These are phyloP conservation scores for Aureobasidium sp. DNA, from an alignment of 2,329 filamentous ascomycete species.

Conservation along the genomic window DNA sequence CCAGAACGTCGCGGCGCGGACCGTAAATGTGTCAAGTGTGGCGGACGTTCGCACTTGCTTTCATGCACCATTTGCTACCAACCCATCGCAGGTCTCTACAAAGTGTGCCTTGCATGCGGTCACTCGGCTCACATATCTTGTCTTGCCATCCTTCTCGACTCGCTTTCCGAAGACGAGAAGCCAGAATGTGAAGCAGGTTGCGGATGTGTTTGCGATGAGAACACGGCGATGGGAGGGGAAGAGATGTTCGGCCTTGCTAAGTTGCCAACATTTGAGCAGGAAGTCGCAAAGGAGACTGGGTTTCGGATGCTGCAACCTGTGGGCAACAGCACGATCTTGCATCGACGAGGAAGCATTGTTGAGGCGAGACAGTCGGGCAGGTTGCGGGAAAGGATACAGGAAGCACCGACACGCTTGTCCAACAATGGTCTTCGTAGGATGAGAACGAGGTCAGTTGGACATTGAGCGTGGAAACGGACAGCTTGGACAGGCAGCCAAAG, in stretches of 20 bases:
- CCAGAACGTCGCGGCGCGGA: not conserved
- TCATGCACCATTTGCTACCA: slow-evolving; percentile 15
- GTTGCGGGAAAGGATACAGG: not conserved
- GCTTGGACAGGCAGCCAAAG: no score
- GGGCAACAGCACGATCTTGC: slow-evolving; percentile 1
- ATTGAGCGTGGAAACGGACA: no score
- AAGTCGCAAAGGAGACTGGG: not conserved
- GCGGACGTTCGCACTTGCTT: not conserved
- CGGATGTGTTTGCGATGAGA: slow-evolving; percentile 13
- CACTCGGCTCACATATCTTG: slow-evolving; percentile 15
- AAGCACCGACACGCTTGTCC: not conserved
- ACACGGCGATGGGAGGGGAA: not conserved
- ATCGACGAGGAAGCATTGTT: not conserved
- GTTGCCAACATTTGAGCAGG: not conserved
- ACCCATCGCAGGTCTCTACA: slow-evolving; percentile 15
- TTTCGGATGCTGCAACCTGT: slow-evolving; percentile 1
- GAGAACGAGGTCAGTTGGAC: not conserved
- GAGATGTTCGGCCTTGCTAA: not conserved
- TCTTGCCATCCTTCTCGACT: slow-evolving; percentile 10
- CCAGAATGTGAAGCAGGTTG: slow-evolving; percentile 15
- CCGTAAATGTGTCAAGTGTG: slow-evolving; percentile 9
- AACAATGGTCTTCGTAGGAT: not conserved
- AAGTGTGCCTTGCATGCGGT: slow-evolving; percentile 16
- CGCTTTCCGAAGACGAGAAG: not conserved
- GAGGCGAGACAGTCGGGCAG: not conserved